Conservation (phyloP, 257 asterid genomes). For the Solanum ossicruentum region DNA sequence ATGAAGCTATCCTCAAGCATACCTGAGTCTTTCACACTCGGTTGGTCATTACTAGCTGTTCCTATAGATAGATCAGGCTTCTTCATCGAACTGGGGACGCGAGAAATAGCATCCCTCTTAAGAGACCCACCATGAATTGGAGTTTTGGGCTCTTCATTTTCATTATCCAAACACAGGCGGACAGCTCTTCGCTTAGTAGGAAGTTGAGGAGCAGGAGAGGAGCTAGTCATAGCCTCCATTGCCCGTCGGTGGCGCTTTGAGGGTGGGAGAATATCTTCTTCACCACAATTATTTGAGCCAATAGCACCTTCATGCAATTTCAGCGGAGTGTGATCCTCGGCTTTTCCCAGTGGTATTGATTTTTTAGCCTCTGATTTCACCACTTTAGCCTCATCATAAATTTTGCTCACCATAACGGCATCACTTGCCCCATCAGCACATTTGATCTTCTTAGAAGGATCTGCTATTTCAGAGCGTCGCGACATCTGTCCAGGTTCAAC, state of each 20-base stretch:
- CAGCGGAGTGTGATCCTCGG: conserved; percentile 12
- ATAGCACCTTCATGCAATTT: conserved; percentile 19
- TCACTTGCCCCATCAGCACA: conserved; percentile 25
- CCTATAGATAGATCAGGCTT: conserved; percentile 18
- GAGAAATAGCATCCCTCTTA: conserved; percentile 27
- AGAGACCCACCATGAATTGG: conserved; percentile 78
- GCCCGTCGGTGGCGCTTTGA: conserved; percentile 55
- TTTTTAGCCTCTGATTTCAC: conserved; percentile 18
- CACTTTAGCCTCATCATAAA: conserved; percentile 16
- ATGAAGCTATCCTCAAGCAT: conserved; percentile 17
- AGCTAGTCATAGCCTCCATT: conserved; percentile 19
- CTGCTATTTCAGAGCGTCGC: conserved; percentile 14
- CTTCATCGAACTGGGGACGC: conserved; percentile 25
- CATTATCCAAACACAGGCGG: conserved; percentile 59
- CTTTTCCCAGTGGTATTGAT: conserved; percentile 19
- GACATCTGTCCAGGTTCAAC: conserved; percentile 27
- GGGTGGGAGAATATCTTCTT: conserved; percentile 68
- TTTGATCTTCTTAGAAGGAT: conserved; percentile 34
- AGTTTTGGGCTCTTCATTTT: conserved; percentile 83
- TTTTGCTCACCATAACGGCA: conserved; percentile 21
- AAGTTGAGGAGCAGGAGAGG: conserved; percentile 17
- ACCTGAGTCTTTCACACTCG: conserved; percentile 20
- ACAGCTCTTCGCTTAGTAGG: conserved; percentile 82
- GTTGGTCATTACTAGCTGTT: conserved; percentile 16
- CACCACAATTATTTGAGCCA: conserved; percentile 33